Evolutionary conservation across 2,329 filamentous ascomycete genomes (phyloP).

Genomic region (Nigrospora sphaerica): DNA sequence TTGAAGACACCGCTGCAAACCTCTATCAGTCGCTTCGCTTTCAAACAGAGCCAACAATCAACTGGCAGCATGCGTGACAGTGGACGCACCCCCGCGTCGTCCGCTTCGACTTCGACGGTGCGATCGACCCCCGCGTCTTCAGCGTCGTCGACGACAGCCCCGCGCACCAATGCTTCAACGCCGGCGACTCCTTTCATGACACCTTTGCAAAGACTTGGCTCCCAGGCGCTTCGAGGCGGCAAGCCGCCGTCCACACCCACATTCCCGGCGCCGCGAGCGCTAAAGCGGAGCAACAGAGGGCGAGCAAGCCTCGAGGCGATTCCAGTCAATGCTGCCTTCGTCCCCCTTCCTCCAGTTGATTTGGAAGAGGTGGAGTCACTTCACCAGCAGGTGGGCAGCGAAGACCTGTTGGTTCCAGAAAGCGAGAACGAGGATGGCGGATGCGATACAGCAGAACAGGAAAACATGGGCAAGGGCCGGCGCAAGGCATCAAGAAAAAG

Average conservation of each 20-base stretch:
- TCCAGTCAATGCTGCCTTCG: constrained; percentile 45
- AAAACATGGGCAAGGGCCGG: constrained; percentile 9
- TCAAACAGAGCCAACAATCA: constrained; percentile 15
- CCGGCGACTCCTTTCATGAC: constrained; percentile 35
- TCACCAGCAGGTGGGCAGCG: constrained; percentile 42
- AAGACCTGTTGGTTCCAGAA: constrained; percentile 48
- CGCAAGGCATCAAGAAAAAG: constrained; percentile 18
- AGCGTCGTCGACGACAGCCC: constrained; percentile 28
- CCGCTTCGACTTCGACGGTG: constrained; percentile 10
- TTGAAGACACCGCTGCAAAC: constrained; percentile 19
- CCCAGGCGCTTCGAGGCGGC: constrained; percentile 31
- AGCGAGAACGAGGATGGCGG: constrained; percentile 29
- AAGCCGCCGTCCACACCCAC: constrained; percentile 17
- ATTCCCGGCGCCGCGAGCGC: constrained; percentile 11
- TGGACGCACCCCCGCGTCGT: constrained; percentile 23
- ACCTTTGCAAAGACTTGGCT: constrained; percentile 46
- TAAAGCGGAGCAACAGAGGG: constrained; percentile 13
- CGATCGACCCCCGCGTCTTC: constrained; percentile 14
- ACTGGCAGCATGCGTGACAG: constrained; percentile 2
- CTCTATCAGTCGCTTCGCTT: constrained; percentile 24
- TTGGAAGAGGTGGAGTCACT: constrained; percentile 45
- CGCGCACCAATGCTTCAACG: constrained; percentile 35
- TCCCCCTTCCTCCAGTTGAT: constrained; percentile 48
- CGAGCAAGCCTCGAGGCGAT: constrained; percentile 24
- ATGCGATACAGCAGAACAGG: constrained; percentile 10